Base-by-base conservation (phyloP, 768 basidiomycete species). In the Paxillus involutus region DNA sequence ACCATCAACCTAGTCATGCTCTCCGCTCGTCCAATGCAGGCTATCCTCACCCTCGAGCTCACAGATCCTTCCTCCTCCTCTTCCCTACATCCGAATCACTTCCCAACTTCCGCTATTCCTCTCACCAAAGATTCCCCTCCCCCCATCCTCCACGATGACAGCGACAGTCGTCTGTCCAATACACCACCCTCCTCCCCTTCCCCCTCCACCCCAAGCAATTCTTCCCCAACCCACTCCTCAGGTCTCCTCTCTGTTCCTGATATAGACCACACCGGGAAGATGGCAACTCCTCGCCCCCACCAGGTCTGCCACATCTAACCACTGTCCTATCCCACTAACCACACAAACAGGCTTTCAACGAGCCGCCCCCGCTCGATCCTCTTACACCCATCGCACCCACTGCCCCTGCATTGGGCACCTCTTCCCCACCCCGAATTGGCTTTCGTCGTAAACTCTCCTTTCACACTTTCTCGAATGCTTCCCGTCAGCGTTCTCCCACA, bases 21-120 rank as follows among this genome's bases (percentile, higher is more conserved):
- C 55, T 72, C 72, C 37, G 63, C 74, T 13, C 68, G 54, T 56
- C 75, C 74, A 37, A 76, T 74, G 70, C 67, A 66, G 29, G 68
- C 59, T 37, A 55, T 71, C 30, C 55, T 52, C 58, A 30, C 36
- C 8, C 47, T 16, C 37, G 19, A 29, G 9, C 12, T 26, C 3
- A 4, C 49, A 39, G 29, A 21, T 40, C 6, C 32, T n/a, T 19
- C 37, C 14, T 24, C 39, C 26, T 29, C 49, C 24, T 30, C 44
- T 26, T n/a, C 30, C 6, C 44, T 26, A 26, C 26, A 26, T 26
- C 26, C 26, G 26, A 26, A 26, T 26, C 26, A 26, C 26, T 26
- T 29, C 24, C 13, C 8, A 21, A 29, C 7, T 12, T 9, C 16
- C 44, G 12, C 35, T 13, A 35, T 32, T 2, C 14, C 24, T 30